Conservation (phyloP, 805 yeast species). For the Ogataea haglerorum region DNA sequence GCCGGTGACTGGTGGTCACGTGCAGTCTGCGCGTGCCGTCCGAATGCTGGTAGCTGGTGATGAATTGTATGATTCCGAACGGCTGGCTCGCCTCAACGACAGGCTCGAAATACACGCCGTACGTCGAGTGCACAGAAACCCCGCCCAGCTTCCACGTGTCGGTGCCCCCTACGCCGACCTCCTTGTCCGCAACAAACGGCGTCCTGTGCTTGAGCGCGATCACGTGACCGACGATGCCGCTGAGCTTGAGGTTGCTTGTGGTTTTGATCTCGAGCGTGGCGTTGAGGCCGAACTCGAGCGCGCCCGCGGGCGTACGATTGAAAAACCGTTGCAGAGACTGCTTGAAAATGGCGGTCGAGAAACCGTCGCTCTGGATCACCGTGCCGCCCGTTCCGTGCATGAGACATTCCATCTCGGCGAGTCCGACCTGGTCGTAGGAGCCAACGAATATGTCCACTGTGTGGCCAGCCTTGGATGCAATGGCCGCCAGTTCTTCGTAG, state of each 20-base stretch:
- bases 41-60: conserved; percentile 61
- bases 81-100: conserved; percentile 22
- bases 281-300: conserved; percentile 52
- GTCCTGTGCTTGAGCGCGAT: conserved; percentile 39
- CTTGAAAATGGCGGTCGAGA: conserved; percentile 63
- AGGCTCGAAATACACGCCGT: conserved; percentile 56
- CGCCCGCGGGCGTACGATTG: conserved; percentile 35
- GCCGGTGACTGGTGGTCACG: conserved; percentile 55
- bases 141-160: conserved; percentile 60
- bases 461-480: conserved; percentile 48
- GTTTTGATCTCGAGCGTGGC: conserved; percentile 57
- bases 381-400: conserved; percentile 60
- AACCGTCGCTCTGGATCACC: conserved; percentile 61
- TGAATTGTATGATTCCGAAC: conserved; percentile 46
- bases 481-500: conserved; percentile 48
- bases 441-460: conserved; percentile 59
- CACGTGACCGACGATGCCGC: conserved; percentile 64
- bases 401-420: conserved; percentile 61
- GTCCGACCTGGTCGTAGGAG: conserved; percentile 66
- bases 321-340: conserved; percentile 59
- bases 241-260: conserved; percentile 47
- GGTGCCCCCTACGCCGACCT: conserved; percentile 49
- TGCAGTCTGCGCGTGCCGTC: conserved; percentile 54
- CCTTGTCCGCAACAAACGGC: conserved; percentile 34
- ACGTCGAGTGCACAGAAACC: conserved; percentile 54